phyloP scores from a whole-genome alignment of 331 rosid species.

The Telfairia occidentalis region DNA sequence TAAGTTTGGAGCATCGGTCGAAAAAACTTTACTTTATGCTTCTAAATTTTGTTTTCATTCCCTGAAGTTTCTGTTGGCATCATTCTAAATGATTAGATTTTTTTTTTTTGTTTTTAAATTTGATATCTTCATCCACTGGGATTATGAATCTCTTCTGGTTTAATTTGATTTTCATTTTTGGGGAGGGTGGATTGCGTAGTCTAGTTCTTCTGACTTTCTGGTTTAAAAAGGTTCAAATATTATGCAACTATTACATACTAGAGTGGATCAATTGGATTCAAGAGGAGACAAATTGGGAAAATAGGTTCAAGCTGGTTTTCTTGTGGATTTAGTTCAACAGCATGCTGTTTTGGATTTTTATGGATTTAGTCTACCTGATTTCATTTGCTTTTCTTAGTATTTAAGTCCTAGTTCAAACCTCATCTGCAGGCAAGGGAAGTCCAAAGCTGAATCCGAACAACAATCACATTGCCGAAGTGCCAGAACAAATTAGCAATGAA shows the following conservation, averaged over 20 bases:
- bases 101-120: neutral
- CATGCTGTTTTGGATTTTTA: neutral
- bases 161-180: neutral
- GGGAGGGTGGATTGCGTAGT: neutral
- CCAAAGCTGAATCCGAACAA: constrained; percentile 15
- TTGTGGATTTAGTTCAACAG: neutral
- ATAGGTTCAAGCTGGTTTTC: neutral
- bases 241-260: neutral
- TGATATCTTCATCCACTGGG: neutral
- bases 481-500: constrained; percentile 23
- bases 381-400: neutral
- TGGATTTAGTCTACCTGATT: neutral
- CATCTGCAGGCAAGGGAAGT: constrained; percentile 39
- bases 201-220: neutral
- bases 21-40: neutral
- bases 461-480: constrained; percentile 16
- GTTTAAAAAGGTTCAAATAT: neutral
- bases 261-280: neutral
- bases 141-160: neutral
- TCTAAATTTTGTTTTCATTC: neutral
- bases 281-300: neutral
- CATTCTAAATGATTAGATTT: neutral
- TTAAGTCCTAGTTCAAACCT: neutral
- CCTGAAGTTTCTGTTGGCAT: neutral
- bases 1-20: constrained; percentile 32